A percentile compares a stretch with the other conserved stretches of the same genome.
These are phyloP conservation scores for Litchi chinensis DNA, from an alignment of 345 rosid species.

Conservation along the genomic window DNA sequence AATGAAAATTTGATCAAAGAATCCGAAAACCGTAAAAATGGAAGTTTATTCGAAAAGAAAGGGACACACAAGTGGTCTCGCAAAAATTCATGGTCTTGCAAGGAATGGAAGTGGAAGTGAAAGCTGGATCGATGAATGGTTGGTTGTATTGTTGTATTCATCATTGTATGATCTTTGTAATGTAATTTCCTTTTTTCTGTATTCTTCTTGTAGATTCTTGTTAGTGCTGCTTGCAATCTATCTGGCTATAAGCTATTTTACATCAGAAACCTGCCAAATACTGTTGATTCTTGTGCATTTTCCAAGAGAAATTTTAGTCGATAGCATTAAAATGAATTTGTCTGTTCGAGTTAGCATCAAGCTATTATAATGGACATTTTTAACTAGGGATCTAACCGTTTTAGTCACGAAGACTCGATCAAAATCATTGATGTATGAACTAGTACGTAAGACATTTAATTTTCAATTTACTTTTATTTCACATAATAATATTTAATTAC, in stretches of 20 bases:
- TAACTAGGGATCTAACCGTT: no score
- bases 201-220: slow-evolving; percentile 9
- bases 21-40: not conserved
- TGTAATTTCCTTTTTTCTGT: slow-evolving; percentile 6
- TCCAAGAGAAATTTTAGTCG: no score
- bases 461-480: no score
- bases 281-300: not conserved
- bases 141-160: slow-evolving; percentile 15
- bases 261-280: not conserved
- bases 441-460: no score
- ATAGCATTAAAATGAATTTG: no score
- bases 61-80: not conserved
- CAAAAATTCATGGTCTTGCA: not conserved
- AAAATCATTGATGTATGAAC: no score
- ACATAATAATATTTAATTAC: no score
- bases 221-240: not conserved
- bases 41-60: not conserved
- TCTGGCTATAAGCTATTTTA: not conserved
- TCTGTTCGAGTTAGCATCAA: no score
- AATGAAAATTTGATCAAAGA: not conserved
- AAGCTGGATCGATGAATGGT: not conserved
- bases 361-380: no score
- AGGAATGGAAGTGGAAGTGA: not conserved
- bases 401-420: no score
- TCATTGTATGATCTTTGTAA: slow-evolving; percentile 12